Evolutionary conservation across 257 asterid species (phyloP), one percentile per base, ranked within the genome.

Genomic region (Verbascum thapsus): DNA sequence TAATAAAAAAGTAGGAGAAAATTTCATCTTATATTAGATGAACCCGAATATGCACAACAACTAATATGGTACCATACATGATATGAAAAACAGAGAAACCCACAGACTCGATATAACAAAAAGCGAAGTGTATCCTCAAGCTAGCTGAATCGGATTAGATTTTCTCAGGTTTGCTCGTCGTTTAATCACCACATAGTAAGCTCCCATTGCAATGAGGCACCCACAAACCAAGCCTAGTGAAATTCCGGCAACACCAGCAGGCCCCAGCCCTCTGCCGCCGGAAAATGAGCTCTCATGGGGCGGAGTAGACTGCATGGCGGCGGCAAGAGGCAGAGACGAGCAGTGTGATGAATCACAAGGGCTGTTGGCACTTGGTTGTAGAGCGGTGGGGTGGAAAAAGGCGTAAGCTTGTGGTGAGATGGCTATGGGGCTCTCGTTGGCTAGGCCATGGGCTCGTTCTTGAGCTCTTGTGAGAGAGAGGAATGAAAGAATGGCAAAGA

Each of bases 401-500:
- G 69, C 74, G 41, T 74, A 81, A 19, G 81, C 81, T 38, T 78
- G 75, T 6, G 84, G 86, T 37, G 81, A 61, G 60, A 81, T 26
- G 38, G 81, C 77, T 7, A 63, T 0, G 5, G 86, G 86, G 41
- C 55, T 69, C 64, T 69, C 76, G 44, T 62, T 39, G 13, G 22
- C 65, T 35, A 78, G 67, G 7, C 80, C 83, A 6, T 81, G 86
- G 47, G 80, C 77, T 66, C 35, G 67, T 5, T 78, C 83, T 7
- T 81, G 86, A 42, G 80, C 77, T 66, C 35, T 63, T 19, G 66
- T 49, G 26, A 48, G 22, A 38, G 64, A 49, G 17, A 66, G 17
- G 41, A 62, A 26, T 52, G 54, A 61, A 45, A 69, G 40, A 32
- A 53, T 17, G 38, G 42, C 39, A 10, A 69, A 44, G 63, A 72